Evolutionary conservation across 176 grass and related monocot species (phyloP).

Genomic region (Neostapfia colusana): DNA sequence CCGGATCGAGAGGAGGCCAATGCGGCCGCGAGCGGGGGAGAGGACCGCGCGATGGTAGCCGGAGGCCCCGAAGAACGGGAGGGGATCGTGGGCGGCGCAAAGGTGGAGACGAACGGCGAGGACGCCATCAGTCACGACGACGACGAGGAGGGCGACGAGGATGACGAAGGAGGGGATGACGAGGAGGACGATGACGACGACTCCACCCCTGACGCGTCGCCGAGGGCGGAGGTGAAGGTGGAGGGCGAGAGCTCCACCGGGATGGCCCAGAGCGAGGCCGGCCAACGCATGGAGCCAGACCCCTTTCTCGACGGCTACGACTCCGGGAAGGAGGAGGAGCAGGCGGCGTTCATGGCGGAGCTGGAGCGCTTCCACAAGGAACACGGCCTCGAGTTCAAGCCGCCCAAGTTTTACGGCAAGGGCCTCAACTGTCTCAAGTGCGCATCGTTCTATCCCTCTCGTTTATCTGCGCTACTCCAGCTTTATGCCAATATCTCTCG

Average conservation of each 20-base stretch:
- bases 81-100: slow-evolving; percentile 15
- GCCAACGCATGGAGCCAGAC: slow-evolving; percentile 42
- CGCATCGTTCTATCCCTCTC: slow-evolving; percentile 4
- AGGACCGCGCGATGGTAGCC: slow-evolving; percentile 8
- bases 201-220: slow-evolving; percentile 46
- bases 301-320: slow-evolving; percentile 84
- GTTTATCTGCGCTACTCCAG: slow-evolving; percentile 13
- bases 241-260: slow-evolving; percentile 46
- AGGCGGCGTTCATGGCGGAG: slow-evolving; percentile 87
- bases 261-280: slow-evolving; percentile 38
- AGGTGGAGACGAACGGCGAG: slow-evolving; percentile 46
- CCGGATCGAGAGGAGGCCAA: slow-evolving; percentile 46
- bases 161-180: slow-evolving; percentile 28
- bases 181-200: slow-evolving; percentile 40
- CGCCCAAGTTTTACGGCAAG: slow-evolving; percentile 98
- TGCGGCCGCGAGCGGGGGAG: slow-evolving; percentile 6
- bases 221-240: slow-evolving; percentile 44
- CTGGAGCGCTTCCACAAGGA: slow-evolving; percentile 87
- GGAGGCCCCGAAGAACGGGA: slow-evolving; percentile 2
- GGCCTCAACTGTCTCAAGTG: slow-evolving; percentile 99
- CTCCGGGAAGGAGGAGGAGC: slow-evolving; percentile 91
- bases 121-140: slow-evolving; percentile 47
- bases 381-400: slow-evolving; percentile 84
- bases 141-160: slow-evolving; percentile 43
- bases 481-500: background rate